Evolutionary conservation across 176 grass and related monocot genomes (phyloP), one percentile per base, ranked within the genome.

Genomic region (Cymbopogon citratus): DNA sequence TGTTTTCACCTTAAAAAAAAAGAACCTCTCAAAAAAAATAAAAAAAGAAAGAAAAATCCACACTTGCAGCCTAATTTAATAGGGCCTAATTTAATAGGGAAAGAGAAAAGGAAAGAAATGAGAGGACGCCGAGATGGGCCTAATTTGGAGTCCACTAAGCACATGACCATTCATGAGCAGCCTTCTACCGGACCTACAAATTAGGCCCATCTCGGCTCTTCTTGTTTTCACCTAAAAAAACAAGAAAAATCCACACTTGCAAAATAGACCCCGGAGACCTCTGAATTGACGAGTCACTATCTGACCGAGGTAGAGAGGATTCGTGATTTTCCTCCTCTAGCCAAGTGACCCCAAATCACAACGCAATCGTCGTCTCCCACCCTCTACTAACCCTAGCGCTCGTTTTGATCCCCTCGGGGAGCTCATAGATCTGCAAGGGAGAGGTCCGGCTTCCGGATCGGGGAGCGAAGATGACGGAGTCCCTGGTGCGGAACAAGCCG

Each of bases 401-500:
- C 39, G 66, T 56, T 40, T 14, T 44, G 64, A 65, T 66, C 73
- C 80, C 16, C 19, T 52, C 66, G 45, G 74, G 15, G 69, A 64
- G 66, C 76, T n/a, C 57, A 0, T 26, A 85, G 87, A 85, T 85
- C 83, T n/a, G 82, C 63, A 46, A 63, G 39, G 6, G 46, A 27
- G 36, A 23, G 23, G 3, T 3, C 23, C 33, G 52, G 7, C 61
- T 24, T 21, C 54, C 87, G 64, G 78, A 72, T 65, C 78, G 74
- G 70, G 43, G 63, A 83, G 79, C 49, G 41, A 87, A 62, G 68
- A 99, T 95, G 92, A 99, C 96, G 90, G 96, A 99, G 80, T 54
- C 92, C 23, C 34, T 81, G 88, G 82, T 95, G 73, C 73, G 96
- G 57, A 95, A 93, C 90, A 95, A 95, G 89, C 88, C 92, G 18